Evolutionary conservation across 305 asterid genomes (phyloP), one percentile per base, ranked within the genome.

Genomic region (Ruellia speciosa): DNA sequence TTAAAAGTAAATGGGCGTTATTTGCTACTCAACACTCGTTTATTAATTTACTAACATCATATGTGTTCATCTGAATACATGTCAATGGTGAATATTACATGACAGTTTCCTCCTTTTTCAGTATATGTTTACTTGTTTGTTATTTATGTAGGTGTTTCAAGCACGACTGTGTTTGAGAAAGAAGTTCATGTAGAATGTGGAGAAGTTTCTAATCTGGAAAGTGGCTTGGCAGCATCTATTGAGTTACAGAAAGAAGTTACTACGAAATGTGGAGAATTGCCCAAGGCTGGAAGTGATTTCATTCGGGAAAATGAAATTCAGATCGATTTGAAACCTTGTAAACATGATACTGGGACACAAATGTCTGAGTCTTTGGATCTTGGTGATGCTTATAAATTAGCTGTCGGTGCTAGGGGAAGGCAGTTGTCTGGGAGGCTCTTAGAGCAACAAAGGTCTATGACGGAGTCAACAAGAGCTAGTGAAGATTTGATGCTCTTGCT

Each of bases 341-440:
- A 68, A 64, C 48, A 58, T 20, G 84, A 70, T 50, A 65, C 49
- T 57, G 60, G 69, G 49, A 52, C 60, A 12, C 89, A 66, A 56
- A 47, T 34, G 58, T 20, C 76, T 11, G 78, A 72, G 52, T 56
- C 81, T 41, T 70, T 90, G 63, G 89, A 90, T 43, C 87, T 90
- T 51, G 84, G 84, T 12, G 97, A 85, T 67, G 95, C 94, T 57
- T 90, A 87, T 70, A 90, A 66, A 62, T 65, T 85, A 62, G 97
- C 94, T 40, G 52, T 88, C 43, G 81, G 89, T 47, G 67, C 66
- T 50, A 81, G 78, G 70, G 83, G 84, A 39, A 73, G 94, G 57
- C 96, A 87, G 63, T 60, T 87, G 58, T 83, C 97, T 0, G 95
- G 90, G 17, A 85, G 81, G 77, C 65, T 85, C 74, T 70, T 83